A percentile compares a stretch with the other conserved stretches of the same genome.
phyloP scores from a whole-genome alignment of 2,329 filamentous ascomycete genomes.

The Paraconiothyrium sp. region DNA sequence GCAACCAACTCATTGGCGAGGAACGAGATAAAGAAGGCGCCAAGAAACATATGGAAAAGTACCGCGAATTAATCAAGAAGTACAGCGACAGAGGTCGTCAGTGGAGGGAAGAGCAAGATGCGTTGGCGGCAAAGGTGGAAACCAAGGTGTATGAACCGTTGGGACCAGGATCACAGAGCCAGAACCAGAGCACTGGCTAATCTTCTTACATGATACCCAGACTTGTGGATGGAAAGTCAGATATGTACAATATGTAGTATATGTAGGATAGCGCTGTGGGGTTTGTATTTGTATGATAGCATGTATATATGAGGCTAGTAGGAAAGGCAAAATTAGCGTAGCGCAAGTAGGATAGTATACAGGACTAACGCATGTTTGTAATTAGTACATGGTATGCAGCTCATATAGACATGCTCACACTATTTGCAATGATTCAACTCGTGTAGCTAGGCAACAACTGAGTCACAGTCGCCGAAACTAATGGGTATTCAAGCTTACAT shows the following conservation, averaged over 20 bases:
- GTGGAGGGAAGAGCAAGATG: conserved; percentile 66
- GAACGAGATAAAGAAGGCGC: conserved; percentile 52
- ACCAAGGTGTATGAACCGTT: conserved; percentile 45
- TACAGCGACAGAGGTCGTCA: conserved; percentile 65
- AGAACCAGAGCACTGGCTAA: neutral
- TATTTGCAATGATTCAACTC: neutral
- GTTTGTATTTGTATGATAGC: conserved; percentile 1
- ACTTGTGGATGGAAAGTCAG: neutral
- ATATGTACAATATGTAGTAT: conserved; percentile 12
- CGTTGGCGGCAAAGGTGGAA: conserved; percentile 59
- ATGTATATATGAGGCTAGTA: neutral
- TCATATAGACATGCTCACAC: neutral
- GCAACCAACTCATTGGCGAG: conserved; percentile 55
- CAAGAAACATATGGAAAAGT: conserved; percentile 52
- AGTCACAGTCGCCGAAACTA: too few species aligned
- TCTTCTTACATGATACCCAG: conserved; percentile 7
- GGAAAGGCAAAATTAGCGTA: too few species aligned
- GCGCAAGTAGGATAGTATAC: too few species aligned
- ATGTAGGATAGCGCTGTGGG: neutral
- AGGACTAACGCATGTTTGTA: neutral
- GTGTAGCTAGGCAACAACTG: neutral
- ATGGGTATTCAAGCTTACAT: too few species aligned
- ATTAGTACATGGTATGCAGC: neutral
- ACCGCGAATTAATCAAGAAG: conserved; percentile 54
- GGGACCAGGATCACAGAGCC: conserved; percentile 37